Evolutionary conservation across 495 filamentous ascomycete species (phyloP).

Genomic region (Aspergillus bridgeri): DNA sequence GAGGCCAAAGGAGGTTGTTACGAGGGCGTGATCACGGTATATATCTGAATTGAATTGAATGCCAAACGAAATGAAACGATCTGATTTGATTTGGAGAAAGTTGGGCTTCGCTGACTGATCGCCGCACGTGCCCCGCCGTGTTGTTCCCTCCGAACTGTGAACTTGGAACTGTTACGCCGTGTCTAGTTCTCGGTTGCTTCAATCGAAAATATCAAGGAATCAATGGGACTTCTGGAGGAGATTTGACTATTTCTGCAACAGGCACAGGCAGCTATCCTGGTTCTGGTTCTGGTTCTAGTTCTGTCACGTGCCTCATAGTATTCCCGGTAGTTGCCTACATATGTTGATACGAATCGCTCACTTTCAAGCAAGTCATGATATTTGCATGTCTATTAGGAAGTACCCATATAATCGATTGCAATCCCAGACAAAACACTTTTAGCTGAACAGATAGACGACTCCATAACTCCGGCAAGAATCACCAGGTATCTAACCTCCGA

Average conservation of each 20-base stretch:
- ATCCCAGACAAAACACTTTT: constrained; percentile 21
- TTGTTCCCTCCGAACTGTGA: no score
- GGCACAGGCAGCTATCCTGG: neutral
- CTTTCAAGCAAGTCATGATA: neutral
- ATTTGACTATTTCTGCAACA: neutral
- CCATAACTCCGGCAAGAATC: constrained; percentile 21
- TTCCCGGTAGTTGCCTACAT: no score
- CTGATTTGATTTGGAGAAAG: constrained; percentile 1
- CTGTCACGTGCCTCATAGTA: neutral
- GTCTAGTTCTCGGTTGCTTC: no score
- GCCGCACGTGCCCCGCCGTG: constrained; percentile 13
- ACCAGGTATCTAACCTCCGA: constrained; percentile 17
- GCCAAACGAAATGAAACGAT: no score
- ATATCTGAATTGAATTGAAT: no score
- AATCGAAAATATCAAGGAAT: neutral
- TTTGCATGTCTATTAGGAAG: neutral
- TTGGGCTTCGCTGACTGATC: constrained; percentile 16
- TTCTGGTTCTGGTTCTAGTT: neutral
- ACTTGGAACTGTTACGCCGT: neutral
- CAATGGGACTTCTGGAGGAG: neutral
- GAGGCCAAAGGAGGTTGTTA: neutral
- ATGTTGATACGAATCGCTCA: no score
- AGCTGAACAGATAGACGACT: constrained; percentile 13
- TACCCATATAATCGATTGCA: neutral
- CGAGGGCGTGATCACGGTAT: neutral